Base-by-base conservation (phyloP, 805 yeast genomes). In the Cyberlindnera petersonii region DNA sequence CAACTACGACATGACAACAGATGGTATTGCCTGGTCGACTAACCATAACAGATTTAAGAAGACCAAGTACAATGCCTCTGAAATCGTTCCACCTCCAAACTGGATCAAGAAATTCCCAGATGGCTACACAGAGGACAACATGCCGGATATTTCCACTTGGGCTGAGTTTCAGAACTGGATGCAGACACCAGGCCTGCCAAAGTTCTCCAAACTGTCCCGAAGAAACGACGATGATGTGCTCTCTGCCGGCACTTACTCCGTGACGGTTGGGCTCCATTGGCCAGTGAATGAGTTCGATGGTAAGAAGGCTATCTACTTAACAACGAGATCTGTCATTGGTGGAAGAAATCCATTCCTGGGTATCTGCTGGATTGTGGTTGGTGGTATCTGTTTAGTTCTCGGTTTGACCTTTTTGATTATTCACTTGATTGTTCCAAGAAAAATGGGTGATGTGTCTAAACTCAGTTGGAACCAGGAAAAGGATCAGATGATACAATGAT, bases 81-180 rank as follows among this genome's bases (percentile, higher is more conserved):
- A 82, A 21, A 74, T 85, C 26, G 84, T 74, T 4, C 94, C 94
- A 8, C 94, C 94, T 9, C 94, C 93, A 49, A 84, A 84, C 59
- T 85, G 94, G 94, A 60, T 63, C 32, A 79, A 79, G 55, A 65
- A 49, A 62, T 85, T 56, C 50, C 94, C 94, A 1, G 55, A 83
- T 42, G 94, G 94, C 2, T 85, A 85, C 57, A 82, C 79, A 6
- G 74, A 72, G 19, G 71, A 72, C 0, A 84, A 83, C 55, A 35
- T 85, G 34, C 93, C 93, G 5, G 85, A 84, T 55, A 57, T 85
- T 24, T 66, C 79, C 2, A 60, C 66, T 8, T 79, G 86, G 86
- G 75, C 72, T 42, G 80, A 78, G 44, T 72, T 85, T 44, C 91
- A 84, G 53, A 85, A 84, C 50, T 85, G 94, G 94, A 84, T 85